Evolutionary conservation across 345 rosid genomes (phyloP), one percentile per base, ranked within the genome.

Genomic region (Mangifera indica): DNA sequence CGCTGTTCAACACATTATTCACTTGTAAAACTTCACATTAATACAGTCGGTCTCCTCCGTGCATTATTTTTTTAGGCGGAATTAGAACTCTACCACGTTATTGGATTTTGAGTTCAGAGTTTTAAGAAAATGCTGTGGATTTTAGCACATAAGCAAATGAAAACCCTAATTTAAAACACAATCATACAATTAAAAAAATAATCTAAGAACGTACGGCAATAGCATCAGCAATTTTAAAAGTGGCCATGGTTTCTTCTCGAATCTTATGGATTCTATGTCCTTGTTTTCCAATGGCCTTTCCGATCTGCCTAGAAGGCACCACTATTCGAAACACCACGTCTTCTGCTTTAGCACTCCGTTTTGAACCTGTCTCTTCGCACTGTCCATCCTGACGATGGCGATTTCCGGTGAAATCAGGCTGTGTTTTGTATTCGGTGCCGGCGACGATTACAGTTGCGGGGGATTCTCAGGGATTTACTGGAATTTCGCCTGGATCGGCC

Each of bases 211-310:
- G 73, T 70, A 87, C 93, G 12, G 80, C 85, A 45, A 87, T 59
- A 58, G 91, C 82, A 53, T 89, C 91, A 40, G 91, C 91, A 45
- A 89, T 87, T 74, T 87, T 89, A 71, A 89, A 74, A 24, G 88
- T 82, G 44, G 93, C 91, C 76, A 80, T 87, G 21, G 91, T 84
- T 13, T 84, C 88, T 78, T 89, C 93, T 46, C 91, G 88, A 76
- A 89, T 82, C 85, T 82, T 84, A 82, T 89, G 88, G 71, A 89
- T 85, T 44, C 91, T 84, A 54, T 80, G 77, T 7, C 91, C 93
- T 66, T 78, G 85, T 72, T 82, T 85, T 21, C 91, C 93, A 44
- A 89, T 89, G 24, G 85, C 89, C 66, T 89, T 89, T 22, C 93
- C 91, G 81, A 89, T 84, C 88, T 89, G 87, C 67, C 81, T 77